Base-by-base conservation (phyloP, 1,284 basidiomycete genomes). In the Termitomyces sp. region DNA sequence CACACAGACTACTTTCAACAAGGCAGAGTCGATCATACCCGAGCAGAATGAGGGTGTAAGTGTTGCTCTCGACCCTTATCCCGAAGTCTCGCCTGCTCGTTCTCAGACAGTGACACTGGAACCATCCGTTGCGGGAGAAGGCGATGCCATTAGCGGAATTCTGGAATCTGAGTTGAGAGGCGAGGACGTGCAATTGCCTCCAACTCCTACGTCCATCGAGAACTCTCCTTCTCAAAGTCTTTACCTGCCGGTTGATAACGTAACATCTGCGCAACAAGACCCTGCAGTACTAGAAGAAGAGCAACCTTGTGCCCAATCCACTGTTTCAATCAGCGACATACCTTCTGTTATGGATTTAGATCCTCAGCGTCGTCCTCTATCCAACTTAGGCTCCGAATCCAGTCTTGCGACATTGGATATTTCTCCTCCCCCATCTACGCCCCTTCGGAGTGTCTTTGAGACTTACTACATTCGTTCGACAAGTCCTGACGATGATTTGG, bases 361-460 rank as follows among this genome's bases (percentile, higher is more conserved):
- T 9, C 12, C 17, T 53, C 50, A 50, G 15, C 38, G 17, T 40
- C 33, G 47, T 15, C 7, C 39, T 19, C 17, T 50, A 17, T 33
- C 45, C 41, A 42, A 31, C 24, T 9, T 26, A 24, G 36, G 8
- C 3, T 54, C 45, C 2, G 31, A 42, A 4, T 55, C 60, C 21
- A 61, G 60, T 41, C 24, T 55, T 30, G 52, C 44, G 7, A 58
- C 56, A 19, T 40, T 31, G 15, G 54, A 59, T 21, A 55, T 58
- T 28, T 62, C 58, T 38, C 53, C 60, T 9, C 55, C 43, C 26
- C 57, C 53, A 28, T 24, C 53, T 7, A 61, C 61, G 2, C 59
- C 59, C 9, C 26, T 47, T 12, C 51, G 9, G 41, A 45, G 26
- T 8, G 24, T n/a, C 34, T 52, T 40, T 7, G 38, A 36, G 48